phyloP scores from a whole-genome alignment of 2,329 filamentous ascomycete genomes.

The Trichoderma gracile region DNA sequence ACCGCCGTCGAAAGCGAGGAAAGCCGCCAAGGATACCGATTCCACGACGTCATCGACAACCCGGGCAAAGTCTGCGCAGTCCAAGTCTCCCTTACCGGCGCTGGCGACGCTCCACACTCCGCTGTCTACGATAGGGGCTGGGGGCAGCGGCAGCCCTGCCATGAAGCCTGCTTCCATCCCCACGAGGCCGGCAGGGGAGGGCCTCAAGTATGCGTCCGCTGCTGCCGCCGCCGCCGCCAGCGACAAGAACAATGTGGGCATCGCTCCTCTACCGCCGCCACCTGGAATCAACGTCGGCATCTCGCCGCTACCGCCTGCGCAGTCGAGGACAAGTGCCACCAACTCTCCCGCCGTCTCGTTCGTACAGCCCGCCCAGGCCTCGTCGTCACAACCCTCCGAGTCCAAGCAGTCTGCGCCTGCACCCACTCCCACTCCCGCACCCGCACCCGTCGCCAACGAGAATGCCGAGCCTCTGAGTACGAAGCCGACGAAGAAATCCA shows the following conservation, averaged over 20 bases:
- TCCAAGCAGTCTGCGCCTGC: slow-evolving; percentile 37
- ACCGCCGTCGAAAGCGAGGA: slow-evolving; percentile 48
- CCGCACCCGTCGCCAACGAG: slow-evolving; percentile 33
- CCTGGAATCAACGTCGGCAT: slow-evolving; percentile 60
- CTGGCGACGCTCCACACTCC: slow-evolving; percentile 85
- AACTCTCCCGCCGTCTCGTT: slow-evolving; percentile 56
- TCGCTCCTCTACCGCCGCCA: slow-evolving; percentile 89
- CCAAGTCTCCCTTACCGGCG: slow-evolving; percentile 92
- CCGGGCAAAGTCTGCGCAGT: slow-evolving; percentile 79
- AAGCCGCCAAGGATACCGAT: slow-evolving; percentile 61
- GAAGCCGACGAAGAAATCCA: slow-evolving; percentile 44
- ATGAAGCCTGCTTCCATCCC: slow-evolving; percentile 96
- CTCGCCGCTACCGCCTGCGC: slow-evolving; percentile 52
- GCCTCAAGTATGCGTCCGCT: slow-evolving; percentile 93
- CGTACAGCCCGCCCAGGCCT: slow-evolving; percentile 39
- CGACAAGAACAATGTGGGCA: slow-evolving; percentile 85
- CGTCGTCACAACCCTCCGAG: slow-evolving; percentile 32
- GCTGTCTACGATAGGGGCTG: slow-evolving; percentile 61
- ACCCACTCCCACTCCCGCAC: slow-evolving; percentile 30
- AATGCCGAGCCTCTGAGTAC: slow-evolving; percentile 34
- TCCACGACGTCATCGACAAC: slow-evolving; percentile 45
- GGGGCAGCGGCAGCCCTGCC: slow-evolving; percentile 53
- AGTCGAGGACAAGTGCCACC: slow-evolving; percentile 56
- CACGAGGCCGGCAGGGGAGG: slow-evolving; percentile 80
- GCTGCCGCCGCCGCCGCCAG: slow-evolving; percentile 89